Evolutionary conservation across 345 rosid species (phyloP).

Genomic region (Citrus sinensis): DVS_A1.0 CM039168.1:4121501-4122000

Average conservation of each 20-base stretch:
- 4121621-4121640: constrained; percentile 40
- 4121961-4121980: constrained; percentile 41
- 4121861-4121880: constrained; percentile 43
- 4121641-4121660: constrained; percentile 82
- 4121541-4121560: neutral
- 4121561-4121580: neutral
- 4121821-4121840: too few relatives aligned
- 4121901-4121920: constrained; percentile 79
- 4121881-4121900: constrained; percentile 59
- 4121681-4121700: constrained; percentile 51
- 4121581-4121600: neutral
- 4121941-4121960: constrained; percentile 71
- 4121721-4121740: constrained; percentile 63
- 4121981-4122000: constrained; percentile 35
- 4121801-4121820: too few relatives aligned
- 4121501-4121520: neutral
- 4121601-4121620: constrained; percentile 4
- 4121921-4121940: constrained; percentile 68
- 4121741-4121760: neutral
- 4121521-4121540: neutral
- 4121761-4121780: too few relatives aligned
- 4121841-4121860: too few relatives aligned
- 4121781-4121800: too few relatives aligned
- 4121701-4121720: constrained; percentile 50
- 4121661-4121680: constrained; percentile 81